These are phyloP conservation scores for Keithomyces neogunnii DNA, from an alignment of 2,329 filamentous ascomycete species.

Conservation along the genomic window DNA sequence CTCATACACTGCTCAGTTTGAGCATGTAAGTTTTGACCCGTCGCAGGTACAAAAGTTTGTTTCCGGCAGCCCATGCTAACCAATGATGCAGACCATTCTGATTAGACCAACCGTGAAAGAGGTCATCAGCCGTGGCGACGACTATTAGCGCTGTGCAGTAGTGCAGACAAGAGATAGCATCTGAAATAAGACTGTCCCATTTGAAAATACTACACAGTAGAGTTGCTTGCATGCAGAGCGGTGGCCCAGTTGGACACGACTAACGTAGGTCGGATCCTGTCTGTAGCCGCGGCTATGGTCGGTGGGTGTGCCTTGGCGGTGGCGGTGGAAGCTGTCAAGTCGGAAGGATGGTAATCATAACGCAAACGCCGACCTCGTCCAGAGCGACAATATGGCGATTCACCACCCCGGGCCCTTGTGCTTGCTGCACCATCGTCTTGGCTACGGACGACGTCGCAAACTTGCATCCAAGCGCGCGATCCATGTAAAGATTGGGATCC, in stretches of 20 bases:
- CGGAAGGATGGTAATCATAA: too few relatives aligned
- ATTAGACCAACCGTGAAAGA: conserved; percentile 77
- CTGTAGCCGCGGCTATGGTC: background rate
- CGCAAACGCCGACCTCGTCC: too few relatives aligned
- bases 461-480: too few relatives aligned
- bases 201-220: conserved; percentile 4
- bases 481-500: background rate
- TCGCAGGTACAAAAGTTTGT: background rate
- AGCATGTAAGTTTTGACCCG: conserved; percentile 62
- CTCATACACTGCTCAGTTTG: conserved; percentile 87
- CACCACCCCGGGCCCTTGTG: too few relatives aligned
- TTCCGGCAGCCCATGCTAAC: conserved; percentile 5
- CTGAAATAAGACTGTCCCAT: conserved; percentile 20
- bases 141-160: conserved; percentile 49
- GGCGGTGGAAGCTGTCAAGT: background rate
- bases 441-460: too few relatives aligned
- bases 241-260: too few relatives aligned
- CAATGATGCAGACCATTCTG: conserved; percentile 54
- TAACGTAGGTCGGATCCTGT: background rate
- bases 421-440: too few relatives aligned
- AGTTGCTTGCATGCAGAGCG: background rate
- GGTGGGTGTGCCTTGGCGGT: background rate
- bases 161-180: conserved; percentile 13
- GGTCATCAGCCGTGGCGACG: conserved; percentile 77
- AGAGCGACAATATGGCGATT: too few relatives aligned